Conservation (phyloP, 1,284 basidiomycete genomes). For the Boletus semigastroideus region DNA sequence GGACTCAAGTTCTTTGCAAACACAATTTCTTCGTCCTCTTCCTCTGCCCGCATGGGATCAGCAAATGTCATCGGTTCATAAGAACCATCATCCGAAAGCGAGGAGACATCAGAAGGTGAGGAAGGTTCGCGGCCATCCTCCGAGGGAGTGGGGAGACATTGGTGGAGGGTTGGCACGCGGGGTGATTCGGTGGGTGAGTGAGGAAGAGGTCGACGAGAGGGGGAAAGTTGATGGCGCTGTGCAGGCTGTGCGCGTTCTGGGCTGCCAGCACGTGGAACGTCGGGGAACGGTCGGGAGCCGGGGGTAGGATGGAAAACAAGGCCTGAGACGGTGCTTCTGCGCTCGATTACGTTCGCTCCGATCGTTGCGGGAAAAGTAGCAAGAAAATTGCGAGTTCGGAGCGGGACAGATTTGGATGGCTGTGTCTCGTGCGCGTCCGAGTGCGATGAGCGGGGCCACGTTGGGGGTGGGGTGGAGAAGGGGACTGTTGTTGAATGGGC, state of each 20-base stretch:
- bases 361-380: conserved; percentile 3
- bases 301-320: no score
- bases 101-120: conserved; percentile 16
- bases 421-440: conserved; percentile 7
- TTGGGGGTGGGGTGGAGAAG: conserved; percentile 11
- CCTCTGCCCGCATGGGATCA: conserved; percentile 19
- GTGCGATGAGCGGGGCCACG: conserved; percentile 9
- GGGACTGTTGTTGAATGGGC: not conserved
- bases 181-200: conserved; percentile 22
- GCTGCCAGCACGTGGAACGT: conserved; percentile 8
- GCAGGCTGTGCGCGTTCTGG: conserved; percentile 14
- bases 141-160: conserved; percentile 9
- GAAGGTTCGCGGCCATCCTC: conserved; percentile 19
- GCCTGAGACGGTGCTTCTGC: conserved; percentile 33
- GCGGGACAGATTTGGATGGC: conserved; percentile 11
- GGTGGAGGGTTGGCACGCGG: conserved; percentile 11
- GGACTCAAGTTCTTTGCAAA: conserved; percentile 15
- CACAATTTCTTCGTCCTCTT: not conserved
- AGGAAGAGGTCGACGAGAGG: conserved; percentile 31
- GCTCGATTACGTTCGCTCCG: conserved; percentile 19
- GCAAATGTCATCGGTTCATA: conserved; percentile 33
- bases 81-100: conserved; percentile 5
- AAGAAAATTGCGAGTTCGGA: conserved; percentile 18
- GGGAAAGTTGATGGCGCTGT: conserved; percentile 14
- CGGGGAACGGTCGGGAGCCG: not conserved